Evolutionary conservation across 192 early-diverging fungal species (phyloP), one percentile per base, ranked within the genome.

Genomic region (Nowakowskiella sp.): DNA sequence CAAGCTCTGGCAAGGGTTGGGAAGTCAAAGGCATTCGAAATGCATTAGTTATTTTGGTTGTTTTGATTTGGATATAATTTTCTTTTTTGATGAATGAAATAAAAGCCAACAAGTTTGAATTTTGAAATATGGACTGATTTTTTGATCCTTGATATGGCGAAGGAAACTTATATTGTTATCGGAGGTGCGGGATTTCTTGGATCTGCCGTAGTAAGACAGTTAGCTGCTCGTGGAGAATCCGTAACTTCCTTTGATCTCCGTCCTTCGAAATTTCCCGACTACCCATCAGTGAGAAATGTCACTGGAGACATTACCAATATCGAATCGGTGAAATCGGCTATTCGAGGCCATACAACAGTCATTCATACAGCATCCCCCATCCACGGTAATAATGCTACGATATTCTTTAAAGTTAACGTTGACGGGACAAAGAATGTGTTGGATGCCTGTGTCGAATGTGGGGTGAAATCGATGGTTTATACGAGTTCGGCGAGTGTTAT

Each of bases 311-410:
- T 87, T 34, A 74, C 73, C 54, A 64, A 68, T 43, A 49, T 47
- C 6, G 55, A 47, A 10, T 57, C 70, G 42, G 73, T 97, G 6
- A 65, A 45, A 13, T 30, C 58, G 1, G 89, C 90, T 0, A 61
- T 86, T 6, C 62, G 71, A 13, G 83, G 81, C 7, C 78, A 73
- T 44, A 85, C 70, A 2, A 73, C 66, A 42, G 89, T 90, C 19
- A 84, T 97, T 68, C 91, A 97, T 69, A 90, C 90, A 0, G 94
- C 92, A 1, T 91, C 89, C 1, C 91, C 92, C 3, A 71, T 85
- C 44, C 83, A 86, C 64, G 84, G 84, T 54, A 73, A 72, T 51
- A 70, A 83, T 1, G 71, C 72, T 39, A 72, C 74, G 31, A 77
- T 85, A 16, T 73, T 85, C 58, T 88, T 82, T 68, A 86, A 85